Conservation (phyloP, 805 yeast genomes). For the Saccharomycopsis microspora region DNA sequence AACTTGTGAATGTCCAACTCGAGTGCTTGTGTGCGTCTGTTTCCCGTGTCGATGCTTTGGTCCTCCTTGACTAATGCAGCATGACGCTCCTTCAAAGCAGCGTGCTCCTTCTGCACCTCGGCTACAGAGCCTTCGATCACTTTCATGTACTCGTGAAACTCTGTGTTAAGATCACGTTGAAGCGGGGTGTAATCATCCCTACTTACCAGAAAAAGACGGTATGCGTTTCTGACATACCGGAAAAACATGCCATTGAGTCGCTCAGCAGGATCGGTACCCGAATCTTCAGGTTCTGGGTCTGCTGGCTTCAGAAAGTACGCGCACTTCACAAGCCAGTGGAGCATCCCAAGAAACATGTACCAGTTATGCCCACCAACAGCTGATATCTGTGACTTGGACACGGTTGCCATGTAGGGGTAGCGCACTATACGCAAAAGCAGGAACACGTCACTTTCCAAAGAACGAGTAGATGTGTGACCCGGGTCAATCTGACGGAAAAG, state of each 20-base stretch:
- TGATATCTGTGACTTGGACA: constrained; percentile 74
- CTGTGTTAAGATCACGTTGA: constrained; percentile 42
- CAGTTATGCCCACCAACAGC: constrained; percentile 89
- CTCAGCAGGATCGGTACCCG: constrained; percentile 16
- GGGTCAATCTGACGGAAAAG: constrained; percentile 72
- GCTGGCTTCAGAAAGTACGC: constrained; percentile 17
- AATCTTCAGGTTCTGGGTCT: constrained; percentile 19
- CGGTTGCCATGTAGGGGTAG: constrained; percentile 73
- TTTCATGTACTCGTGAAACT: constrained; percentile 39
- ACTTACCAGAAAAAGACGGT: constrained; percentile 52
- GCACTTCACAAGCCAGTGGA: constrained; percentile 68
- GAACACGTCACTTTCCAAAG: constrained; percentile 50
- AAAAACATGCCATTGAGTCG: constrained; percentile 32
- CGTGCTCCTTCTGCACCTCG: constrained; percentile 30
- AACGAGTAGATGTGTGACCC: constrained; percentile 52
- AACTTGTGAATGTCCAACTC: constrained; percentile 63
- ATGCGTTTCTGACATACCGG: constrained; percentile 54
- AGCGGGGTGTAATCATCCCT: constrained; percentile 50
- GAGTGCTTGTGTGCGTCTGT: constrained; percentile 48
- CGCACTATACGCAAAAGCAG: constrained; percentile 49
- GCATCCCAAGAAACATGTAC: constrained; percentile 73
- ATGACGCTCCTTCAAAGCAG: constrained; percentile 27
- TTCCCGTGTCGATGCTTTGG: constrained; percentile 37
- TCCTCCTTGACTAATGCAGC: constrained; percentile 33
- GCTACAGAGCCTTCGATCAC: constrained; percentile 37